These are phyloP conservation scores for Cardiosporidium cionae DNA, from an alignment of 169 alveolate genomes.

Conservation along the genomic window DNA sequence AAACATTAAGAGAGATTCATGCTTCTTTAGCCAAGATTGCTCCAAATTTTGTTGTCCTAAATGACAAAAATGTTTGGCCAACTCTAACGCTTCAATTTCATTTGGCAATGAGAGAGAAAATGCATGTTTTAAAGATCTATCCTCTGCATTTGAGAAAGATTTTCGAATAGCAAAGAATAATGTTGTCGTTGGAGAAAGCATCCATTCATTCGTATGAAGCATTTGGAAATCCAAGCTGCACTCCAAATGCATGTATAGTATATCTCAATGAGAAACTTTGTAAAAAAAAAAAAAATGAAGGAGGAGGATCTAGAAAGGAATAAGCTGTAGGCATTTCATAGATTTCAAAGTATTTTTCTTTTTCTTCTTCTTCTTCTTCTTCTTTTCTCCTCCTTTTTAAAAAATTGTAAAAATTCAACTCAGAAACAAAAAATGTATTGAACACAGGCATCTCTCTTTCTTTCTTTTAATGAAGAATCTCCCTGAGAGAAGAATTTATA, in stretches of 20 bases:
- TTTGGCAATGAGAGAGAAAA: too few species aligned
- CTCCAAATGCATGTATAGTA: not conserved
- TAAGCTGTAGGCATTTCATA: not conserved
- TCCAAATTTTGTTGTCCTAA: too few species aligned
- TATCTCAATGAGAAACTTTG: too few species aligned
- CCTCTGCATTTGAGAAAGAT: too few species aligned
- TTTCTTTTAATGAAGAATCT: not conserved
- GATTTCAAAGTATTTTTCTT: not conserved
- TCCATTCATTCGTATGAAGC: conserved; percentile 20
- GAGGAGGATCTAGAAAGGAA: not conserved
- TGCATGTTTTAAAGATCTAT: too few species aligned
- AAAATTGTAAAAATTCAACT: not conserved
- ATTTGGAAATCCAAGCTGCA: conserved; percentile 19
- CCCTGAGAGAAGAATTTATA: not conserved
- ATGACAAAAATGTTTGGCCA: too few species aligned
- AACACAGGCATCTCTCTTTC: not conserved
- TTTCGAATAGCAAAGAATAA: conserved; percentile 22
- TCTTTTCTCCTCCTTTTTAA: not conserved
- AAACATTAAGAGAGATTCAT: too few species aligned
- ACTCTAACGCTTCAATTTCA: too few species aligned
- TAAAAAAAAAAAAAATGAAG: not conserved
- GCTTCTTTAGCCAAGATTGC: too few species aligned
- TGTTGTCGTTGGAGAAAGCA: conserved; percentile 18
- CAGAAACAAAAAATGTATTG: not conserved
- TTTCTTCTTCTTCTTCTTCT: not conserved